Evolutionary conservation across 352 stramenopile genomes (phyloP), one percentile per base, ranked within the genome.

Genomic region (Pythium utonaiense): DNA sequence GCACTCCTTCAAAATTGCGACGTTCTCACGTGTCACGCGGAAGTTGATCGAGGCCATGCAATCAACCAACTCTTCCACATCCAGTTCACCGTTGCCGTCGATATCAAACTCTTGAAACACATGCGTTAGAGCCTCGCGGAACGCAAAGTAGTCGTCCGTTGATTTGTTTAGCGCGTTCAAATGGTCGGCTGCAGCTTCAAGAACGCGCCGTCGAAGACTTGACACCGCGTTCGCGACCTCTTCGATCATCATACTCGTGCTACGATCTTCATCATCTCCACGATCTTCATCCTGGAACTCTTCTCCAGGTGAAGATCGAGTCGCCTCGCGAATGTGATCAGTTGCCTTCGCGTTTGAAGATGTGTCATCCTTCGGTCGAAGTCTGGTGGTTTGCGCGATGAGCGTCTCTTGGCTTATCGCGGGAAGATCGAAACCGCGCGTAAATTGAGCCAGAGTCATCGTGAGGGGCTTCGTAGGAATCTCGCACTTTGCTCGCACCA

Each of bases 71-170:
- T 89, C 80, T 3, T 69, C 25, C 17, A 89, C 10, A 40, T 88
- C 74, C 1, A 93, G 62, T 22, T 81, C 63, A 1, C 79, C 80
- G 41, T 81, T 83, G 12, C 55, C 56, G 56, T 91, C 73, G 1
- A 61, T 53, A 44, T 93, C 79, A 48, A 91, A 87, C 4, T 71
- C 60, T 22, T 66, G 54, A 63, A 89, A 89, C 1, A 91, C 64
- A 31, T 73, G 61, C 14, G 60, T 49, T 7, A 93, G 55, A 1
- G 80, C 76, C n/a, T 75, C 62, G 28, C 79, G 79, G 24, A 91
- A 88, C 16, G 69, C 77, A 1, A 56, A 55, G 45, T 86, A 91
- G 57, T 84, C 60, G 14, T 34, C 60, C 7, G 60, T 19, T 16
- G 59, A 59, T 41, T 71, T 74, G 34, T 66, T 65, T 14, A 50